A percentile compares a stretch with the other conserved stretches of the same genome.
Conservation (phyloP, 108 stramenopile species). For the Discostella stelligeroides region DNA sequence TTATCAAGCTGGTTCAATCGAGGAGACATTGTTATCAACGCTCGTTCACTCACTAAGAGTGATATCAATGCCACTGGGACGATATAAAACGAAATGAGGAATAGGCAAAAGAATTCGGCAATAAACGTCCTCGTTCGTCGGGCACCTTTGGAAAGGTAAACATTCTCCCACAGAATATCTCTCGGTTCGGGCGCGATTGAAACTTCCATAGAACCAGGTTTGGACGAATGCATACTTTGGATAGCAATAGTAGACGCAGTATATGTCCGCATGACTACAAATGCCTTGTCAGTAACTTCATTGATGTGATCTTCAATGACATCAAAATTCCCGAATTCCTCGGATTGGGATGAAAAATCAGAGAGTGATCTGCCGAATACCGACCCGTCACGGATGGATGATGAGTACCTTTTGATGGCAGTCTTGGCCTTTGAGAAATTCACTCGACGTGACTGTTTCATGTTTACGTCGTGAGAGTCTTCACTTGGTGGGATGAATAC, state of each 20-base stretch:
- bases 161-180: slow-evolving; percentile 87
- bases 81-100: slow-evolving; percentile 83
- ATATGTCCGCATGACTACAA: slow-evolving; percentile 89
- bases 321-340: slow-evolving; percentile 32
- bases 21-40: slow-evolving; percentile 78
- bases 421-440: slow-evolving; percentile 63
- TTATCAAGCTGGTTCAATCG: slow-evolving; percentile 78
- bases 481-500: neutral
- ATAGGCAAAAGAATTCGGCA: slow-evolving; percentile 75
- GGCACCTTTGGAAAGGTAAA: slow-evolving; percentile 85
- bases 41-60: slow-evolving; percentile 83
- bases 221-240: slow-evolving; percentile 89
- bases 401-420: slow-evolving; percentile 72
- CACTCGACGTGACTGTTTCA: neutral
- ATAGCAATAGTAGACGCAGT: slow-evolving; percentile 92
- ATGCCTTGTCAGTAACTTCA: slow-evolving; percentile 92
- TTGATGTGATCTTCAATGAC: slow-evolving; percentile 86
- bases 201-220: slow-evolving; percentile 88
- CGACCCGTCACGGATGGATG: slow-evolving; percentile 59
- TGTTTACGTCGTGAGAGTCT: neutral
- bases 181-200: slow-evolving; percentile 85
- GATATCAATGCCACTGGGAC: slow-evolving; percentile 85
- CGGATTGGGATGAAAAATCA: slow-evolving; percentile 45
- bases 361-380: slow-evolving; percentile 72
- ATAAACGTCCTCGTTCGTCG: slow-evolving; percentile 69